Evolutionary conservation across 192 early-diverging fungal species (phyloP).

Genomic region (Coemansia sp.): DNA sequence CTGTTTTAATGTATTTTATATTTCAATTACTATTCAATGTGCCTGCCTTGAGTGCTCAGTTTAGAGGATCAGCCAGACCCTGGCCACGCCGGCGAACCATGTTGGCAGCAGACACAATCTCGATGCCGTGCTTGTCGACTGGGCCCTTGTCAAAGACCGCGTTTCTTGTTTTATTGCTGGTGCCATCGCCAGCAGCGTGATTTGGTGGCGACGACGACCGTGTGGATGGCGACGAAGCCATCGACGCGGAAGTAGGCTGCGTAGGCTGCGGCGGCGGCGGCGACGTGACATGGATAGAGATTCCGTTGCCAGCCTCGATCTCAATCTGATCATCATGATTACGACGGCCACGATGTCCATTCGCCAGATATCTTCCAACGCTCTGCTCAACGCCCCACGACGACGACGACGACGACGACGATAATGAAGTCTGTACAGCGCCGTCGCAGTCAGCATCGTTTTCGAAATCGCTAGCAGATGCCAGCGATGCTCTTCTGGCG

Average conservation of each 20-base stretch:
- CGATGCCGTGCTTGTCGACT: conserved; percentile 37
- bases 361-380: not conserved
- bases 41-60: conserved; percentile 3
- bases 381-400: not conserved
- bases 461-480: not conserved
- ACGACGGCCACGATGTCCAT: not conserved
- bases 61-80: conserved; percentile 46
- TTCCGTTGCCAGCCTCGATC: conserved; percentile 3
- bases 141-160: conserved; percentile 23
- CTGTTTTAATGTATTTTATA: not conserved
- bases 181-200: not conserved
- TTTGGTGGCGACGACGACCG: not conserved
- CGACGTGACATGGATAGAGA: conserved; percentile 3
- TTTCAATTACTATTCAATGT: too few species aligned
- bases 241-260: not conserved
- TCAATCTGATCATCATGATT: not conserved
- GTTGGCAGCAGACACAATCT: conserved; percentile 40
- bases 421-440: not conserved
- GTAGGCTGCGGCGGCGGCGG: not conserved
- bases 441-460: not conserved
- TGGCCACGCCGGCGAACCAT: conserved; percentile 48
- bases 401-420: too few species aligned
- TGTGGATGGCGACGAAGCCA: not conserved
- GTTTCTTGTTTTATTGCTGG: not conserved
- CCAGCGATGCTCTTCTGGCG: not conserved